phyloP scores from a whole-genome alignment of 2,329 filamentous ascomycete genomes.

The Apiospora koreana region DNA sequence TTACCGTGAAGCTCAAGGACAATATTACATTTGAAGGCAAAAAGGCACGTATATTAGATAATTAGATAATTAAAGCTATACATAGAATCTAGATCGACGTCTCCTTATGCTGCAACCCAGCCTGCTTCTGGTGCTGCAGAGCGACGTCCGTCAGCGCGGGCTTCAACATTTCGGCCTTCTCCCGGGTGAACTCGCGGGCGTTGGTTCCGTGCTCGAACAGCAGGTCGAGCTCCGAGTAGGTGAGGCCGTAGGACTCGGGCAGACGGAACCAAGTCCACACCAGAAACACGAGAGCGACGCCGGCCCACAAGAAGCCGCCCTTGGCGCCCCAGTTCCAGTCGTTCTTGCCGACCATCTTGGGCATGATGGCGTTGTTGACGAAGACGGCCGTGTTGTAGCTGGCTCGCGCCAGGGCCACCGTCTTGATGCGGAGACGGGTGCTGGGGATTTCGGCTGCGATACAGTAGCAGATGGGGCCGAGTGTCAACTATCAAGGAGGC shows the following conservation, averaged over 20 bases:
- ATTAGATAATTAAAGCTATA: no score
- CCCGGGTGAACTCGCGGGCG: conserved; percentile 12
- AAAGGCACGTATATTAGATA: no score
- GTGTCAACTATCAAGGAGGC: neutral
- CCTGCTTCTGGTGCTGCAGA: conserved; percentile 2
- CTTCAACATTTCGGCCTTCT: conserved; percentile 11
- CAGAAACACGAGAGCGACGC: conserved; percentile 12
- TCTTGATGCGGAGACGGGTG: conserved; percentile 15
- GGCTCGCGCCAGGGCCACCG: conserved; percentile 11
- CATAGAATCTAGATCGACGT: neutral
- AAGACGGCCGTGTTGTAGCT: conserved; percentile 14
- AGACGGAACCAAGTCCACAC: conserved; percentile 16
- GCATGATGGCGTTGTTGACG: conserved; percentile 15
- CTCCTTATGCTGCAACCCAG: neutral
- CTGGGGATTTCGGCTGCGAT: conserved; percentile 14
- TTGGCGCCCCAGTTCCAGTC: conserved; percentile 16
- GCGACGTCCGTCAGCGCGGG: conserved; percentile 3
- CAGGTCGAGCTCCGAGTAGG: conserved; percentile 15
- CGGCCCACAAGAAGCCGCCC: conserved; percentile 16
- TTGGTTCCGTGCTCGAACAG: conserved; percentile 15
- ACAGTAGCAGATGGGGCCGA: conserved; percentile 14
- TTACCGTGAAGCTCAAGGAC: no score
- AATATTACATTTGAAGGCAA: no score
- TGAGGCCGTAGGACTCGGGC: conserved; percentile 13
- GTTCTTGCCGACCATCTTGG: conserved; percentile 13